phyloP scores from a whole-genome alignment of 768 basidiomycete genomes.

The Xerocomus brunneocitrinus region DNA sequence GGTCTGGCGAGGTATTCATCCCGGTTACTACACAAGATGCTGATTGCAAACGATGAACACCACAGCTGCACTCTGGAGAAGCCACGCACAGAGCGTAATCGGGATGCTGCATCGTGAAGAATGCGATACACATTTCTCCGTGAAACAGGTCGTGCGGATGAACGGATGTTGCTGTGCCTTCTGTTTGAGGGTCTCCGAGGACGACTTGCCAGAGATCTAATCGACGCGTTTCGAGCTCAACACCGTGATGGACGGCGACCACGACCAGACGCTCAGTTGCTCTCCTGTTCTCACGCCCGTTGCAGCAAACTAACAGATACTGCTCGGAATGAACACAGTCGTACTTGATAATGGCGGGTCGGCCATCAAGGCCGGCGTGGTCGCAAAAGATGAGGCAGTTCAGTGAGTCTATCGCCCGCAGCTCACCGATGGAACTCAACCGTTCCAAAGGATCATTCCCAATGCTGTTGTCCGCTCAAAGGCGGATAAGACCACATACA shows the following conservation, averaged over 20 bases:
- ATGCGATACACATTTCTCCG: slow-evolving; percentile 54
- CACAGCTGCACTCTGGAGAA: neutral
- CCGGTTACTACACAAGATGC: slow-evolving; percentile 71
- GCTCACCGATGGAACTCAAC: neutral
- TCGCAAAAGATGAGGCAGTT: slow-evolving; percentile 28
- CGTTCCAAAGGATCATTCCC: slow-evolving; percentile 51
- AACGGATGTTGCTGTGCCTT: neutral
- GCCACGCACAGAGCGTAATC: slow-evolving; percentile 67
- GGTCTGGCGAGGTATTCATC: slow-evolving; percentile 71
- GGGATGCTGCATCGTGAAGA: slow-evolving; percentile 73
- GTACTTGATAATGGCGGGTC: slow-evolving; percentile 87
- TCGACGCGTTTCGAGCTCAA: slow-evolving; percentile 2
- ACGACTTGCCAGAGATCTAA: neutral
- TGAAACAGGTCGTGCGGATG: neutral
- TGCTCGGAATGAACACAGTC: slow-evolving; percentile 36
- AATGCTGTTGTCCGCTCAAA: slow-evolving; percentile 87
- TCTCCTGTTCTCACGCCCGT: slow-evolving; percentile 11
- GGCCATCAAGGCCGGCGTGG: slow-evolving; percentile 71
- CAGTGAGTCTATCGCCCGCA: slow-evolving; percentile 17
- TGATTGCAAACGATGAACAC: slow-evolving; percentile 23
- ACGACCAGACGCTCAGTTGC: neutral
- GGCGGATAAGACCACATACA: slow-evolving; percentile 74
- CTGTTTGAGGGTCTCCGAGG: slow-evolving; percentile 11
- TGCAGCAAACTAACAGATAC: slow-evolving; percentile 1
- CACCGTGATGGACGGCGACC: slow-evolving; percentile 1